Percentiles rank a stretch among this genome's conserved stretches.
Evolutionary conservation across 441 rosid genomes (phyloP).

Genomic region (Biscutella laevigata): DNA sequence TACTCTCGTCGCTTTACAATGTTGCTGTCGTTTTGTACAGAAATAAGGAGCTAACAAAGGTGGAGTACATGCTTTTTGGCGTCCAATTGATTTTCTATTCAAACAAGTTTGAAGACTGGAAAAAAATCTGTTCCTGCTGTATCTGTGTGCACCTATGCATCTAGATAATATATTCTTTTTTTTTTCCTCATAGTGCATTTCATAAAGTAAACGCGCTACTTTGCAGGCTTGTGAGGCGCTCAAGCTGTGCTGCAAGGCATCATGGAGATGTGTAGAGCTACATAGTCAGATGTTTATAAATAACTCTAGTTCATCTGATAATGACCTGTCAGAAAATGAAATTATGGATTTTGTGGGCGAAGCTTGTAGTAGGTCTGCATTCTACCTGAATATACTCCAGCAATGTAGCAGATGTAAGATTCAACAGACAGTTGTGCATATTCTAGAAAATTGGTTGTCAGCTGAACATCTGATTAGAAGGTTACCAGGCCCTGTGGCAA

Average conservation of each 20-base stretch:
- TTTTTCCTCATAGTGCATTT: background rate
- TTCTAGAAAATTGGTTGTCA: constrained; percentile 63
- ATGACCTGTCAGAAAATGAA: constrained; percentile 47
- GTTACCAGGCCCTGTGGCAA: constrained; percentile 54
- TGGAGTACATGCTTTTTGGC: constrained; percentile 20
- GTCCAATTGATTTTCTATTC: background rate
- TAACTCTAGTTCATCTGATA: constrained; percentile 27
- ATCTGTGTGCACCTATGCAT: constrained; percentile 7
- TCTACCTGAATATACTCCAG: constrained; percentile 68
- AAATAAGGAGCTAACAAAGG: constrained; percentile 67
- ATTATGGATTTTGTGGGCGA: constrained; percentile 50
- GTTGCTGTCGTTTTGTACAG: constrained; percentile 60
- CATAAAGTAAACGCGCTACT: background rate
- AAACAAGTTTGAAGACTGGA: constrained; percentile 6
- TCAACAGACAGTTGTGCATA: constrained; percentile 31
- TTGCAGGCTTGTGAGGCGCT: constrained; percentile 82
- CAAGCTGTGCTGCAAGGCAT: constrained; percentile 61
- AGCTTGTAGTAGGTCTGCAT: constrained; percentile 55
- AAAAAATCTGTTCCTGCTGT: constrained; percentile 2
- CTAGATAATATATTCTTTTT: background rate
- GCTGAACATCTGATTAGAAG: constrained; percentile 42
- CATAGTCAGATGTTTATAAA: constrained; percentile 37
- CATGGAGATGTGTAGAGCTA: constrained; percentile 55
- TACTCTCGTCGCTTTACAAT: constrained; percentile 53
- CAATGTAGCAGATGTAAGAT: constrained; percentile 42